These are phyloP conservation scores for Trapa bicornis DNA, from an alignment of 345 rosid species.

Conservation along the genomic window DNA sequence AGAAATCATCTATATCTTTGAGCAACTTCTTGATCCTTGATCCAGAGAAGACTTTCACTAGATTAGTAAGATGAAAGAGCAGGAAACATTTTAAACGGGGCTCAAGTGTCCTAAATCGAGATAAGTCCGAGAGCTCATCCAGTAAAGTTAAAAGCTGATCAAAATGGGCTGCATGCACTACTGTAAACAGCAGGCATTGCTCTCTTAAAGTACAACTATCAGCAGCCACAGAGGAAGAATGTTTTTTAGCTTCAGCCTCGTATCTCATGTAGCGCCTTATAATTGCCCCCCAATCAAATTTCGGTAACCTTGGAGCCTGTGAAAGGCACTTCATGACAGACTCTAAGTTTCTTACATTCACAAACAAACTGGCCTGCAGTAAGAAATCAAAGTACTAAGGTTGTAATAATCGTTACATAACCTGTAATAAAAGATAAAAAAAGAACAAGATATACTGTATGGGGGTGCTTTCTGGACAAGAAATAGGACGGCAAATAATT, in stretches of 20 bases:
- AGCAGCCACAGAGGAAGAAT: constrained; percentile 19
- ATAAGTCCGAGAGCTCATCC: constrained; percentile 61
- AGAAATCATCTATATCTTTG: constrained; percentile 41
- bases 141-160: constrained; percentile 55
- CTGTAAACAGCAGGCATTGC: constrained; percentile 53
- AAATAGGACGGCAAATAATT: neutral
- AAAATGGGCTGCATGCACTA: constrained; percentile 60
- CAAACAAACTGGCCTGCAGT: constrained; percentile 31
- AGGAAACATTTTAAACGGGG: constrained; percentile 49
- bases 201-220: constrained; percentile 41
- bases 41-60: constrained; percentile 57
- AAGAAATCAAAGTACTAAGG: constrained; percentile 3
- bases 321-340: constrained; percentile 66
- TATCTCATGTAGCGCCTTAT: constrained; percentile 77
- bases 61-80: constrained; percentile 46
- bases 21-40: constrained; percentile 70
- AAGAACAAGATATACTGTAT: neutral
- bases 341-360: constrained; percentile 24
- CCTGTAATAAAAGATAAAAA: neutral
- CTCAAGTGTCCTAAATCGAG: constrained; percentile 70
- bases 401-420: neutral
- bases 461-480: too few species aligned
- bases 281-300: constrained; percentile 71
- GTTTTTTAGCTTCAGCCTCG: constrained; percentile 32
- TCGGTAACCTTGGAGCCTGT: constrained; percentile 69